phyloP scores from a whole-genome alignment of 495 filamentous ascomycete genomes.

The Geoglossum glabrum region DNA sequence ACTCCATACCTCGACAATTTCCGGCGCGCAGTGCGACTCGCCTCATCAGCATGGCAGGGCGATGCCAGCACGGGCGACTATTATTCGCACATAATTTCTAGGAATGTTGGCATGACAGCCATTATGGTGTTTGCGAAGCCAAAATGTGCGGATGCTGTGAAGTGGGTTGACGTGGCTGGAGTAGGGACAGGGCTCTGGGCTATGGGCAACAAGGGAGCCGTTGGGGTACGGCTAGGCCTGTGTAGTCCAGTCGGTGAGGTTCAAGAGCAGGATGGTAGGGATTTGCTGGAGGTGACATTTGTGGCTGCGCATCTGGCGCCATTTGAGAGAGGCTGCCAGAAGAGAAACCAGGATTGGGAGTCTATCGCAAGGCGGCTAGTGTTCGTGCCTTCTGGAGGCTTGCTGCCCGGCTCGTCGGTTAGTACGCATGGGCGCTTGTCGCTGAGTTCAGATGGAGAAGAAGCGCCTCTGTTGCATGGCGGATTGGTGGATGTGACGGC shows the following conservation, averaged over 20 bases:
- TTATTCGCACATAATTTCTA: constrained; percentile 33
- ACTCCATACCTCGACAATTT: constrained; percentile 52
- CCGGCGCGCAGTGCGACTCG: constrained; percentile 44
- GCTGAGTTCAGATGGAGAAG: constrained; percentile 15
- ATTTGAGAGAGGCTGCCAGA: constrained; percentile 49
- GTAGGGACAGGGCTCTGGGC: constrained; percentile 63
- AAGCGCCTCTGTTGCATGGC: constrained; percentile 25
- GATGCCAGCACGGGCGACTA: constrained; percentile 7
- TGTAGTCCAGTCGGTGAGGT: constrained; percentile 19
- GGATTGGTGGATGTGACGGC: constrained; percentile 10
- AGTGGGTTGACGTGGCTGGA: constrained; percentile 43
- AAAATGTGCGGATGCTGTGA: constrained; percentile 32
- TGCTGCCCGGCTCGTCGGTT: background rate
- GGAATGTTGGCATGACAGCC: constrained; percentile 73
- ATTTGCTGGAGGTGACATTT: constrained; percentile 50
- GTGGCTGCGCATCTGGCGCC: constrained; percentile 78
- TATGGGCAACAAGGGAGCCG: constrained; percentile 91
- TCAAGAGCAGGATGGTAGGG: constrained; percentile 11
- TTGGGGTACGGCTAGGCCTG: constrained; percentile 45
- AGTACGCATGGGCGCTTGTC: background rate
- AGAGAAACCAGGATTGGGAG: constrained; percentile 71
- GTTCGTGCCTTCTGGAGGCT: constrained; percentile 25
- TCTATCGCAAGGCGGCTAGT: constrained; percentile 58
- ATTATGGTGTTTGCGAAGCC: constrained; percentile 57
- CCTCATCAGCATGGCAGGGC: constrained; percentile 13